Base-by-base conservation (phyloP, 495 filamentous ascomycete genomes). In the Aspergillus panamensis region DNA sequence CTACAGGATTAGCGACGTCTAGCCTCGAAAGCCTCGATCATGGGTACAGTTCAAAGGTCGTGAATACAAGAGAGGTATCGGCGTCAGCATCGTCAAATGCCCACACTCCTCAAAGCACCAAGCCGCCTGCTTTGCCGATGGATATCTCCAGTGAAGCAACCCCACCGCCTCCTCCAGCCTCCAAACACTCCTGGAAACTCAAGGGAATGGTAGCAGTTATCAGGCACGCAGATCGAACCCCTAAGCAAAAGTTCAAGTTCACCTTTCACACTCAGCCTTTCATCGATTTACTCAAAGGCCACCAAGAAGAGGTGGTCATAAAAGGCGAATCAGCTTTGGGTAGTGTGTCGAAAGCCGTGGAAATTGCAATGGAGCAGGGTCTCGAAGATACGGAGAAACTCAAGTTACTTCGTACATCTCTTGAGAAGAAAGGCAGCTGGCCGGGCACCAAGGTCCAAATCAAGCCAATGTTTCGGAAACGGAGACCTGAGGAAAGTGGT, bases 201-300 rank as follows among this genome's bases (percentile, higher is more conserved):
- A 98, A 97, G 70, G 94, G 94, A n/a, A 91, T 97, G 79, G 94
- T 98, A 7, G 91, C 93, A 17, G 95, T 97, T 10, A 87, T 98
- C 49, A 83, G 94, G 21, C 94, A 98, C 69, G 94, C 95, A 3
- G 94, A 98, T 73, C 87, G 94, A 39, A 98, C 94, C 10, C 94
- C 94, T 6, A 98, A 98, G 70, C 94, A 98, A 63, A 98, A 98
- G 66, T 96, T 96, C 77, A 98, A 98, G 66, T 97, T 97, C 68
- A 98, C 94, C 0, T 98, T 98, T 65, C 95, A 97, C 70, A 95
- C 89, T 8, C 89, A 92, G 60, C 95, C 95, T 6, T 98, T 98
- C 66, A 90, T 97, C 48, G 89, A 96, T 57, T 79, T 98, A 6
- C 80, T 98, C 42, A 92, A 89, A 67, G 94, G 94, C 0, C 93